Evolutionary conservation across 2,329 filamentous ascomycete species (phyloP).

Genomic region (Sphaceloma murrayae): DNA sequence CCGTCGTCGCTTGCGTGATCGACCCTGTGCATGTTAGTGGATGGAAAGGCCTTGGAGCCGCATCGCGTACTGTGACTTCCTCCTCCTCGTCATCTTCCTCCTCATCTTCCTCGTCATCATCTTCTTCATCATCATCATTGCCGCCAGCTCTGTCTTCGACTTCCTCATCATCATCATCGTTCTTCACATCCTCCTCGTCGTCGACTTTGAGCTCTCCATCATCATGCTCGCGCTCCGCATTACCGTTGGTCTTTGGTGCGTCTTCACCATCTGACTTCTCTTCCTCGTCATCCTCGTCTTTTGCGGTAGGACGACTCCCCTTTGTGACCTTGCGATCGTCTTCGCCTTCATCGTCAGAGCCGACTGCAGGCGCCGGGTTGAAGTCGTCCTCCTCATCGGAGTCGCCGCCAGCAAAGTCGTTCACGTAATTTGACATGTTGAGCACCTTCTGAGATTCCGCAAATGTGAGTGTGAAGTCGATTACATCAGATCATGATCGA

Average conservation of each 20-base stretch:
- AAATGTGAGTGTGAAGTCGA: too few relatives aligned
- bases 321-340: conserved; percentile 26
- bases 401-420: conserved; percentile 44
- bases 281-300: conserved; percentile 28
- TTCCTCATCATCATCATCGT: conserved; percentile 45
- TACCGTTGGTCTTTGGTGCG: conserved; percentile 29
- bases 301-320: conserved; percentile 29
- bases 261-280: conserved; percentile 22
- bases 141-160: conserved; percentile 56
- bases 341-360: conserved; percentile 59
- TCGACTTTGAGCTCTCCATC: conserved; percentile 43
- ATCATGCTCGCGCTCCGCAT: conserved; percentile 35
- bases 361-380: conserved; percentile 67
- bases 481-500: too few relatives aligned
- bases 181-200: conserved; percentile 47
- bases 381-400: conserved; percentile 78
- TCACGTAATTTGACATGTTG: conserved; percentile 34
- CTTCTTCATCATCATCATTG: conserved; percentile 44
- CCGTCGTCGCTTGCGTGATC: conserved; percentile 70
- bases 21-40: conserved; percentile 38
- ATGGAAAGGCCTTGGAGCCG: not conserved
- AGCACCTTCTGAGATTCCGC: too few relatives aligned
- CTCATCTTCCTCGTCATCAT: conserved; percentile 55
- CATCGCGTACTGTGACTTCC: conserved; percentile 23
- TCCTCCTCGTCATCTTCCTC: conserved; percentile 30